Conservation (phyloP, 306 rosid genomes). For the Prunus davidiana region DNA sequence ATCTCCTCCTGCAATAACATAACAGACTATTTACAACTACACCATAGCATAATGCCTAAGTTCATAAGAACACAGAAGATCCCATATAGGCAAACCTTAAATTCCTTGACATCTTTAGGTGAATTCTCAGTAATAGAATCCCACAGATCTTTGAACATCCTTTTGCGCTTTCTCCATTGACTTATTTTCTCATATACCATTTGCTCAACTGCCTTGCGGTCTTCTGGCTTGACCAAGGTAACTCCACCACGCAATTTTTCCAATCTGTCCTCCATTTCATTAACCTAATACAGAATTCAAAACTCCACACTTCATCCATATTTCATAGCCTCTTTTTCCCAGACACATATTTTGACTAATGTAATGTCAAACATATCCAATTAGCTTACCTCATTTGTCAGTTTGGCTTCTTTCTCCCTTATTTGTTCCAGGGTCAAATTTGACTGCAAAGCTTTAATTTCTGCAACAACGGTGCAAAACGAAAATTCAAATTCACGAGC, state of each 20-base stretch:
- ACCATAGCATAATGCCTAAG: constrained; percentile 6
- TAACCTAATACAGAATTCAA: constrained; percentile 46
- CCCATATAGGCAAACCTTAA: constrained; percentile 47
- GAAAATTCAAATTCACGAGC: background rate
- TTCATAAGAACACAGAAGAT: background rate
- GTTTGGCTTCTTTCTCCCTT: constrained; percentile 53
- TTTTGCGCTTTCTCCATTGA: constrained; percentile 91
- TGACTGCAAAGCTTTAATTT: constrained; percentile 65
- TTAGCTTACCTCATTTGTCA: constrained; percentile 64
- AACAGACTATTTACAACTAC: background rate
- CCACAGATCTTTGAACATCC: constrained; percentile 93
- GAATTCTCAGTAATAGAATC: constrained; percentile 88
- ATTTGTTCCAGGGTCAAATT: constrained; percentile 83
- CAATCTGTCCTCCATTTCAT: constrained; percentile 68
- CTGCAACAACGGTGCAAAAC: constrained; percentile 45
- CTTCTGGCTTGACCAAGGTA: constrained; percentile 84
- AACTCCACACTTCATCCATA: constrained; percentile 13
- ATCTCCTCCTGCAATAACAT: constrained; percentile 73
- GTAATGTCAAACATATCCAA: constrained; percentile 19
- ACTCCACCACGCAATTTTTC: constrained; percentile 75
- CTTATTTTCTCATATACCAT: constrained; percentile 44
- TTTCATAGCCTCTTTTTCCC: constrained; percentile 2
- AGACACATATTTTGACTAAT: constrained; percentile 6
- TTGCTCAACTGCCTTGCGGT: constrained; percentile 59
- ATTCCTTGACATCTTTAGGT: constrained; percentile 77